These are phyloP conservation scores for Tulasnella sp. DNA, from an alignment of 768 basidiomycete species.

Conservation along the genomic window DNA sequence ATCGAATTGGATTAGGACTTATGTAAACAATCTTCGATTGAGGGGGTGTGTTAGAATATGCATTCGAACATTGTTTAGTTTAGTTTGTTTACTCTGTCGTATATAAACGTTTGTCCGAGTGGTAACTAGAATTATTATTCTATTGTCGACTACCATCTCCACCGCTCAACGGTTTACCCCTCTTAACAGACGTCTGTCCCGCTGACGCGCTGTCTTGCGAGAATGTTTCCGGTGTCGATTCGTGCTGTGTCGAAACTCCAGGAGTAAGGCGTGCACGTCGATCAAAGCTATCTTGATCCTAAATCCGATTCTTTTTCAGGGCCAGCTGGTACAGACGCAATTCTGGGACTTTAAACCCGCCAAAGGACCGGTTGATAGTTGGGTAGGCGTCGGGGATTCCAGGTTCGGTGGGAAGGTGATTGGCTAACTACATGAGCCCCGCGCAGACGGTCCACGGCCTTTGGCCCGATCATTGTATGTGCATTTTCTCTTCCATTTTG, in stretches of 20 bases:
- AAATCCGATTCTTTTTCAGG: slow-evolving; percentile 40
- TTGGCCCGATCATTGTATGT: slow-evolving; percentile 36
- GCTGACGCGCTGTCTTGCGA: neutral
- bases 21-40: too few relatives aligned
- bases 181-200: too few relatives aligned
- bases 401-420: neutral
- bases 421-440: neutral
- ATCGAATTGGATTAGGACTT: too few relatives aligned
- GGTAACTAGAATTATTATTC: too few relatives aligned
- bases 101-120: too few relatives aligned
- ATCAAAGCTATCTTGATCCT: neutral
- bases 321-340: slow-evolving; percentile 57
- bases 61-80: too few relatives aligned
- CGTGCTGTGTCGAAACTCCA: neutral
- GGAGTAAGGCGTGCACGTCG: slow-evolving; percentile 18
- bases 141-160: too few relatives aligned
- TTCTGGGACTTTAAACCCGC: slow-evolving; percentile 68
- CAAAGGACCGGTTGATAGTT: slow-evolving; percentile 60
- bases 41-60: too few relatives aligned
- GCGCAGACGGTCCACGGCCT: slow-evolving; percentile 44
- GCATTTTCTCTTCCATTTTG: neutral
- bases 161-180: too few relatives aligned
- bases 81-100: too few relatives aligned
- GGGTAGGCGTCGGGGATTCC: slow-evolving; percentile 43
- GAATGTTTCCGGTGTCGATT: neutral